Percentiles rank a stretch among this genome's conserved stretches.
Conservation (phyloP, 352 stramenopile species). For the Phytopythium kandeliae region DNA sequence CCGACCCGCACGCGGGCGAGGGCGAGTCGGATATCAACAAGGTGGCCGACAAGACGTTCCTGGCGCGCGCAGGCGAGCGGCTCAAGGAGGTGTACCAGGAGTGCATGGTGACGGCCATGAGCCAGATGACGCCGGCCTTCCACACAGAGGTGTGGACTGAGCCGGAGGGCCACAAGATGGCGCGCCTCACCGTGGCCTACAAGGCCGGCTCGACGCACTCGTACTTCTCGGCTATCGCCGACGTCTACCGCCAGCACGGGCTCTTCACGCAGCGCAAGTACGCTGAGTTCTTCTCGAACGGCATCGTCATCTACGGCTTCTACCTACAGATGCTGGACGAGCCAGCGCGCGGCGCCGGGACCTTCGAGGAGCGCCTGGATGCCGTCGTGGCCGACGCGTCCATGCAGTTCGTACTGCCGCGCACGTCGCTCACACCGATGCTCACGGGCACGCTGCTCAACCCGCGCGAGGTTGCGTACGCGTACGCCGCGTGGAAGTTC, state of each 20-base stretch:
- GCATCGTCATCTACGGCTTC: conserved; percentile 80
- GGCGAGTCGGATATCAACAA: conserved; percentile 74
- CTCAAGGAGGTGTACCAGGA: conserved; percentile 79
- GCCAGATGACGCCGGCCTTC: conserved; percentile 76
- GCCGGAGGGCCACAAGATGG: conserved; percentile 71
- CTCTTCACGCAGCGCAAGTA: conserved; percentile 84
- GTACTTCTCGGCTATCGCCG: conserved; percentile 85
- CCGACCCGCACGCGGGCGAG: conserved; percentile 43
- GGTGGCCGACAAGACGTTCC: conserved; percentile 73
- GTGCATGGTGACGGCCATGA: conserved; percentile 61
- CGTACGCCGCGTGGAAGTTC: conserved; percentile 85
- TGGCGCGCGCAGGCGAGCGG: conserved; percentile 48
- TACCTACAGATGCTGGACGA: conserved; percentile 77
- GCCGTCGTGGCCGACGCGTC: conserved; percentile 65
- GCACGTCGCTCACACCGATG: conserved; percentile 81
- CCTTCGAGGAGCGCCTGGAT: conserved; percentile 63
- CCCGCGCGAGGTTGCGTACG: conserved; percentile 80
- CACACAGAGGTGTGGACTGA: conserved; percentile 77
- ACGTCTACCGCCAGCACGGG: conserved; percentile 81
- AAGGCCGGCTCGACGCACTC: conserved; percentile 69
- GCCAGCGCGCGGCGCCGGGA: conserved; percentile 34
- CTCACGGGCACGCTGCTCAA: conserved; percentile 67
- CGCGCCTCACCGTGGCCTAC: conserved; percentile 73
- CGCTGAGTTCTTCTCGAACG: conserved; percentile 82
- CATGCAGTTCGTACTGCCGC: conserved; percentile 80